A percentile compares a stretch with the other conserved stretches of the same genome.
Evolutionary conservation across 2,329 filamentous ascomycete genomes (phyloP).

Genomic region (Verticillium tricorpus): DNA sequence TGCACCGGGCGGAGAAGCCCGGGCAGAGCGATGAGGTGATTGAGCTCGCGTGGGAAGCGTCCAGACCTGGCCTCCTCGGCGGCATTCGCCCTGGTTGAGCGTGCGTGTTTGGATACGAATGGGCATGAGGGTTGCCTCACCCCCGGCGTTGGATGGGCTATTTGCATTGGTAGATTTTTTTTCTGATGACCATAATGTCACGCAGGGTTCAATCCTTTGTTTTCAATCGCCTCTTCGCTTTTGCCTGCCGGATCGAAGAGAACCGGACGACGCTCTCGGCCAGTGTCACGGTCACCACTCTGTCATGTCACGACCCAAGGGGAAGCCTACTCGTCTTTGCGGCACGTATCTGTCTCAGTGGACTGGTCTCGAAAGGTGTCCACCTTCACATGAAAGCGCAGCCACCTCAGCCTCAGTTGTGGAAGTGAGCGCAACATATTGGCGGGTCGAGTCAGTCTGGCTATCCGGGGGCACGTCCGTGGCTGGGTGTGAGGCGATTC

Average conservation of each 20-base stretch:
- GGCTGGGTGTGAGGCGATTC: background rate
- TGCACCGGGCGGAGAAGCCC: conserved; percentile 36
- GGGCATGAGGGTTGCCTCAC: background rate
- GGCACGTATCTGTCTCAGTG: background rate
- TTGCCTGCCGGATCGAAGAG: background rate
- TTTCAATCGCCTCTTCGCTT: background rate
- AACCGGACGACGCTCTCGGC: background rate
- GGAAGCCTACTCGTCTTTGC: background rate
- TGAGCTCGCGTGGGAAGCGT: conserved; percentile 39
- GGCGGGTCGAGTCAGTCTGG: background rate
- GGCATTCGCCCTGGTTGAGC: background rate
- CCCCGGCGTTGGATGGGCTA: background rate
- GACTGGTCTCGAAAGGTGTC: background rate
- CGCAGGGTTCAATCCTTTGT: background rate
- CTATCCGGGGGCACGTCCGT: background rate
- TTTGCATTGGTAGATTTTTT: background rate
- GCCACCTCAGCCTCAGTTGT: background rate
- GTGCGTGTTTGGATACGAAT: background rate
- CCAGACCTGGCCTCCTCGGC: background rate
- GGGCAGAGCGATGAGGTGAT: conserved; percentile 43
- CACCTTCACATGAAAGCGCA: background rate
- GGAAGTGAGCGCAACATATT: background rate
- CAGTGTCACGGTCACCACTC: background rate
- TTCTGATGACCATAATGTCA: background rate
- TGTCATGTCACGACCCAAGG: background rate